Conservation (phyloP, 1,139 yeast genomes). For the Kurtzmaniella natalensis region DNA sequence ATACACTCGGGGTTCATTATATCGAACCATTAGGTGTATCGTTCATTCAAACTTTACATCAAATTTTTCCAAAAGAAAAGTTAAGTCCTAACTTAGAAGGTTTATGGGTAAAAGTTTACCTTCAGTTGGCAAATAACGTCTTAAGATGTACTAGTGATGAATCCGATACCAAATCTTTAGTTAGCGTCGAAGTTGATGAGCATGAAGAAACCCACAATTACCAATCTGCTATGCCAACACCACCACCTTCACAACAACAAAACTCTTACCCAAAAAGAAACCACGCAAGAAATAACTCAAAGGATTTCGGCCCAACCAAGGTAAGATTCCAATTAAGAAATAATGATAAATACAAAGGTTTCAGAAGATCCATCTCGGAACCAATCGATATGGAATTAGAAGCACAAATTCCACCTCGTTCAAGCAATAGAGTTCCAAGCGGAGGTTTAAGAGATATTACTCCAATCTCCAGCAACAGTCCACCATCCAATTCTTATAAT, state of each 20-base stretch:
- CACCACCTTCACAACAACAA: constrained; percentile 10
- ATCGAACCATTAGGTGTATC: constrained; percentile 44
- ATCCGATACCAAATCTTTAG: constrained; percentile 13
- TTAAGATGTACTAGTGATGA: constrained; percentile 19
- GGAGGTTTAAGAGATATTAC: not conserved
- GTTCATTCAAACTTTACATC: constrained; percentile 36
- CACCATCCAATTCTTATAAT: not conserved
- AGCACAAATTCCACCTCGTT: constrained; percentile 4
- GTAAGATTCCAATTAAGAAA: constrained; percentile 21
- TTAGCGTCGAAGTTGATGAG: constrained; percentile 9
- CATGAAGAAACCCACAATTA: constrained; percentile 14
- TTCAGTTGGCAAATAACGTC: constrained; percentile 36
- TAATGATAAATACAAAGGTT: constrained; percentile 41
- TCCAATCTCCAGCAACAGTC: not conserved
- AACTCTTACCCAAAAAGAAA: constrained; percentile 9
- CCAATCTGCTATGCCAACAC: constrained; percentile 9
- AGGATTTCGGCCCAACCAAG: constrained; percentile 11
- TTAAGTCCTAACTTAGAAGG: constrained; percentile 32
- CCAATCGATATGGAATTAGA: constrained; percentile 14
- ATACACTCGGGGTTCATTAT: constrained; percentile 24
- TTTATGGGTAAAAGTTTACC: constrained; percentile 39
- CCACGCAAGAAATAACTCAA: not conserved
- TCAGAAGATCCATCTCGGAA: constrained; percentile 36
- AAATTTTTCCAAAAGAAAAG: constrained; percentile 29
- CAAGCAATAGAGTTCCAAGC: not conserved